These are phyloP conservation scores for Viola odorata DNA, from an alignment of 345 rosid species.

Conservation along the genomic window DNA sequence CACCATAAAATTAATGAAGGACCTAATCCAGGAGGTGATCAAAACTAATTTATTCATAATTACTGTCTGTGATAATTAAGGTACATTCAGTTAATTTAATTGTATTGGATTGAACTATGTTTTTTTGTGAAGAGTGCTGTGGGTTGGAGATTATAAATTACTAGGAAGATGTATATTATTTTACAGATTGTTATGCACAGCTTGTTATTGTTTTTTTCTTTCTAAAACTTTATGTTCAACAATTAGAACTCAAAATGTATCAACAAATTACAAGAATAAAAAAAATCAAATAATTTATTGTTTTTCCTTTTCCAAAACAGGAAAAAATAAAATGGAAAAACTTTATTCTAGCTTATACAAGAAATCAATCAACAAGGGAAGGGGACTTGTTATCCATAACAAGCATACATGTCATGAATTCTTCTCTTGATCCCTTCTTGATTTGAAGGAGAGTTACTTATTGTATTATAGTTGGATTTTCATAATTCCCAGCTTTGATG, in stretches of 20 bases:
- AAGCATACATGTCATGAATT: background rate
- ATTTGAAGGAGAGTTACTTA: background rate
- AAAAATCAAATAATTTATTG: too few species aligned
- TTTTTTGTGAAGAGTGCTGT: conserved; percentile 23
- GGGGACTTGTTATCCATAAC: too few species aligned
- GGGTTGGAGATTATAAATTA: conserved; percentile 22
- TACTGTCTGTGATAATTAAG: background rate
- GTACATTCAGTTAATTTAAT: background rate
- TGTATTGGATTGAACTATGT: conserved; percentile 10
- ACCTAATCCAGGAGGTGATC: conserved; percentile 28
- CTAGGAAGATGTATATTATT: conserved; percentile 8
- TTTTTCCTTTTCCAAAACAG: too few species aligned
- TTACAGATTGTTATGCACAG: conserved; percentile 14
- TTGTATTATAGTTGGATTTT: background rate
- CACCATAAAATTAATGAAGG: conserved; percentile 60
- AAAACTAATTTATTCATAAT: conserved; percentile 24
- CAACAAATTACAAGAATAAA: background rate
- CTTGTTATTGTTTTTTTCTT: background rate
- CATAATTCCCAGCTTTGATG: background rate
- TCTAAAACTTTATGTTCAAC: background rate
- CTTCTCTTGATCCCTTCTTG: background rate
- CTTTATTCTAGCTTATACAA: background rate
- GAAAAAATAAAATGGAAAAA: background rate
- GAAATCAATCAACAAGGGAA: background rate
- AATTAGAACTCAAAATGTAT: background rate